Percentiles rank a stretch among this genome's conserved stretches.
phyloP scores from a whole-genome alignment of 2,329 filamentous ascomycete species.

The Allantophomopsis cytisporea region DNA sequence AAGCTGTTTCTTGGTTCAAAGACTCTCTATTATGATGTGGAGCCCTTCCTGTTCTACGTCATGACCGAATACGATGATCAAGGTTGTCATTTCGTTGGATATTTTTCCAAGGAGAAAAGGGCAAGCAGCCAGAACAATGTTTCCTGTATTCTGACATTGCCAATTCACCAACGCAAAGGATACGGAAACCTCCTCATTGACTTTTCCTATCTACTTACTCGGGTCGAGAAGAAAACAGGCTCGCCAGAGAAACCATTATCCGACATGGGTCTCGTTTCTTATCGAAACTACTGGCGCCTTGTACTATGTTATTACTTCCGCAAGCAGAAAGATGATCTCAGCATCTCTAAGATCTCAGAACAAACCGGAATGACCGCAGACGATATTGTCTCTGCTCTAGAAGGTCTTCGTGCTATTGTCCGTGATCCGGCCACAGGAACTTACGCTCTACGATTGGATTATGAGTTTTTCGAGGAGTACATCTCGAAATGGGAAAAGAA shows the following conservation, averaged over 20 bases:
- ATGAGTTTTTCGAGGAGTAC: constrained; percentile 75
- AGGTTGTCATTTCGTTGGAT: constrained; percentile 95
- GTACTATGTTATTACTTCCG: constrained; percentile 77
- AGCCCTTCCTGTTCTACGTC: constrained; percentile 94
- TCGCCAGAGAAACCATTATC: constrained; percentile 95
- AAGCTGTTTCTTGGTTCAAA: constrained; percentile 98
- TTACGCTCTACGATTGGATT: constrained; percentile 82
- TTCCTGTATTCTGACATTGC: constrained; percentile 89
- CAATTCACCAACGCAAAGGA: constrained; percentile 92
- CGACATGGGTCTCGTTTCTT: constrained; percentile 95
- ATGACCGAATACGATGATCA: constrained; percentile 87
- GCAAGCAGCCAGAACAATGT: constrained; percentile 94
- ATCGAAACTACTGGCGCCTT: constrained; percentile 93
- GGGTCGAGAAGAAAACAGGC: constrained; percentile 84
- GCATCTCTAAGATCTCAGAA: constrained; percentile 60
- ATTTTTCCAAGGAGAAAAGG: constrained; percentile 97
- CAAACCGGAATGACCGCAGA: constrained; percentile 92
- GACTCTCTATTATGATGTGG: constrained; percentile 94
- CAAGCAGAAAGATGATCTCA: constrained; percentile 40
- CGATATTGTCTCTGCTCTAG: constrained; percentile 87
- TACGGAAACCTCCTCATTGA: constrained; percentile 96
- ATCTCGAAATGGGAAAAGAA: constrained; percentile 83
- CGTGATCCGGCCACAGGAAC: constrained; percentile 77
- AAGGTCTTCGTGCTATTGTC: constrained; percentile 79
- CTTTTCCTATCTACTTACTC: constrained; percentile 92